Conservation (phyloP, 495 filamentous ascomycete genomes). For the Penicillium pancosmium region DNA sequence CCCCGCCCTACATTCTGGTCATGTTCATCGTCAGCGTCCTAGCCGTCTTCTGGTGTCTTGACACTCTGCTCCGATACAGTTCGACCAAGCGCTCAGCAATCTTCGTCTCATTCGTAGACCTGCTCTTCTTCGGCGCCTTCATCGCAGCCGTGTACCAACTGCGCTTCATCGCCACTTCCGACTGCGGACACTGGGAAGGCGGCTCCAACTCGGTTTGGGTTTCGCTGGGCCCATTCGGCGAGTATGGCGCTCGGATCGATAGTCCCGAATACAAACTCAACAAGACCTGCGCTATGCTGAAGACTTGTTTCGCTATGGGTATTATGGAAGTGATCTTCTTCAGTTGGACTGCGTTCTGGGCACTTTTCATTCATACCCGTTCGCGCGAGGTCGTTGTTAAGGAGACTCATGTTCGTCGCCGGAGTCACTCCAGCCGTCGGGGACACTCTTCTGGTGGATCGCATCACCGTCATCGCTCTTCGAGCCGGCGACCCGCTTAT, state of each 20-base stretch:
- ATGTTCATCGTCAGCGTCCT: constrained; percentile 90
- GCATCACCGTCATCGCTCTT: constrained; percentile 39
- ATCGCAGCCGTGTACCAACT: constrained; percentile 79
- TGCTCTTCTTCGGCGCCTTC: constrained; percentile 79
- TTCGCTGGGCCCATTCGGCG: constrained; percentile 63
- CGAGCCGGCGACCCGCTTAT: constrained; percentile 42
- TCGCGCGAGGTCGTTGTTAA: constrained; percentile 39
- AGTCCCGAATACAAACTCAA: constrained; percentile 53
- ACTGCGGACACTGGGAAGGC: constrained; percentile 63
- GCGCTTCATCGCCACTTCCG: constrained; percentile 64
- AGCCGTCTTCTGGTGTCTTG: constrained; percentile 75
- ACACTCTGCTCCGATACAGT: constrained; percentile 79
- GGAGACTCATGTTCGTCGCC: constrained; percentile 46
- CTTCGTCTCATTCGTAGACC: constrained; percentile 79
- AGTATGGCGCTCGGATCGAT: constrained; percentile 39
- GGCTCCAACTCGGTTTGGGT: constrained; percentile 48
- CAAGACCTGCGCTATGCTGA: constrained; percentile 86
- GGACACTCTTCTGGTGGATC: constrained; percentile 33
- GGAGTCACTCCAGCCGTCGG: constrained; percentile 45
- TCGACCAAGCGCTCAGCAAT: constrained; percentile 68
- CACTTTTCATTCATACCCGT: constrained; percentile 56
- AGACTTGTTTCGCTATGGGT: constrained; percentile 80
- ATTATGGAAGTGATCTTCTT: constrained; percentile 90
- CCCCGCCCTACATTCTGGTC: constrained; percentile 78
- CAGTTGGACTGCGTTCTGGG: constrained; percentile 67